Base-by-base conservation (phyloP, 768 basidiomycete species). In the Dentipellis fragilis region DNA sequence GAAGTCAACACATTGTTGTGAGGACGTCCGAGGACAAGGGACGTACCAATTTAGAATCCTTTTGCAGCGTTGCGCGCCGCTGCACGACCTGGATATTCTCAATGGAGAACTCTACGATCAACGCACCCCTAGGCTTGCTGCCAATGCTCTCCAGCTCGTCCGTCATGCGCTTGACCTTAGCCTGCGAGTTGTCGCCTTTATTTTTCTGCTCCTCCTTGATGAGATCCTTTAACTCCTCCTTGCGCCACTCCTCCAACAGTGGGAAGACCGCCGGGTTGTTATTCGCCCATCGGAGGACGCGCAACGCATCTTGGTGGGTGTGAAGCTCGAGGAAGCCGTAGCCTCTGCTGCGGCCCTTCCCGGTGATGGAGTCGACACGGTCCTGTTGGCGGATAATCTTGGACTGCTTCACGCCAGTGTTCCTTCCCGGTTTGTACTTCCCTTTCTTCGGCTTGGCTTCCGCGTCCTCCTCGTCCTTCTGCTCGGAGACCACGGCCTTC, bases 91-190 rank as follows among this genome's bases (percentile, higher is more conserved):
- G 88, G 17, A 90, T 73, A 64, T 97, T 97, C 73, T 97, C 93
- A 51, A 97, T 92, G 40, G 92, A 93, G 69, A 96, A 96, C 71
- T 98, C 94, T n/a, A 93, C 82, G 63, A 95, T 85, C 58, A 96
- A 69, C 4, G 81, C 75, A 14, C 77, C 77, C 57, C 61, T 72
- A 21, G 62, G 59, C 16, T 73, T 72, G 39, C 75, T 80, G 47
- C 73, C 74, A 16, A 67, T 71, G 57, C 71, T 75, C 56, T 72
- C 77, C 39, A 62, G 70, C 49, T 69, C 67, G 58, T 71, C 71
- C 47, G 79, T 67, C 64, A 84, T 81, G 22, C 75, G 75, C 63
- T 83, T 81, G 60, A 85, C 68, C 62, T 80, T 77, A 65, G 82
- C 80, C 48, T 82, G 66, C 62, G 82, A 72, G 16, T 78, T 78